Evolutionary conservation across 768 basidiomycete genomes (phyloP).

Genomic region (Lentinula aciculospora): DNA sequence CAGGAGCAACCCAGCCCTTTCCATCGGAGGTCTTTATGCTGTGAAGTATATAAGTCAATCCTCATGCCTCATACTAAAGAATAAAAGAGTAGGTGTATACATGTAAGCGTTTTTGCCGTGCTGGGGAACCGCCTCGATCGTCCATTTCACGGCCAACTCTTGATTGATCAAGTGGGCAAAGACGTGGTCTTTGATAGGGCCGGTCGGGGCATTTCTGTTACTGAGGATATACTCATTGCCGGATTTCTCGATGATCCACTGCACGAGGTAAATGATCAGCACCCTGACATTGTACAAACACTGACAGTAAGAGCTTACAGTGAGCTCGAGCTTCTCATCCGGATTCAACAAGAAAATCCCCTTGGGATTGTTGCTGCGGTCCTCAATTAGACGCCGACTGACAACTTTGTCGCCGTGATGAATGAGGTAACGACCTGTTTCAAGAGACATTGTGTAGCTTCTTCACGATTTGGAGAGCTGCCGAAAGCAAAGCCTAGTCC

Average conservation of each 20-base stretch:
- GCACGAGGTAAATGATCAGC: not conserved
- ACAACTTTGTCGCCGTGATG: not conserved
- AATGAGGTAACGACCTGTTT: not conserved
- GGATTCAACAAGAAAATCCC: not conserved
- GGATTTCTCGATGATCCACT: not conserved
- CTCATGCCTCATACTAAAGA: not conserved
- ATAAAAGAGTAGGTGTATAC: not conserved
- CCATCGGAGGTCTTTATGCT: not conserved
- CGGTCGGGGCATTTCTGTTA: not conserved
- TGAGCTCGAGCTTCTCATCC: not conserved
- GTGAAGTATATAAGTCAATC: not conserved
- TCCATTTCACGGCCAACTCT: not conserved
- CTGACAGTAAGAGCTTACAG: not conserved
- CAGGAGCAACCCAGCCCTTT: not conserved
- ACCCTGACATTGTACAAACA: not conserved
- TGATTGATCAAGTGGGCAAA: not conserved
- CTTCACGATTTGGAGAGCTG: not conserved
- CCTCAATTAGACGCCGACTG: not conserved
- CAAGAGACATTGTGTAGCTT: not conserved
- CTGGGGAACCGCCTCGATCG: not conserved
- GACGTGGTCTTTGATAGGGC: not conserved
- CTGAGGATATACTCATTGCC: not conserved
- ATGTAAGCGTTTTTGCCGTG: not conserved
- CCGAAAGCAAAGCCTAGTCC: not conserved
- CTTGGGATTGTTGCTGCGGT: not conserved